Percentiles rank a stretch among this genome's conserved stretches.
phyloP scores from a whole-genome alignment of 2,329 filamentous ascomycete species.

The Ascochyta koolunga region DNA sequence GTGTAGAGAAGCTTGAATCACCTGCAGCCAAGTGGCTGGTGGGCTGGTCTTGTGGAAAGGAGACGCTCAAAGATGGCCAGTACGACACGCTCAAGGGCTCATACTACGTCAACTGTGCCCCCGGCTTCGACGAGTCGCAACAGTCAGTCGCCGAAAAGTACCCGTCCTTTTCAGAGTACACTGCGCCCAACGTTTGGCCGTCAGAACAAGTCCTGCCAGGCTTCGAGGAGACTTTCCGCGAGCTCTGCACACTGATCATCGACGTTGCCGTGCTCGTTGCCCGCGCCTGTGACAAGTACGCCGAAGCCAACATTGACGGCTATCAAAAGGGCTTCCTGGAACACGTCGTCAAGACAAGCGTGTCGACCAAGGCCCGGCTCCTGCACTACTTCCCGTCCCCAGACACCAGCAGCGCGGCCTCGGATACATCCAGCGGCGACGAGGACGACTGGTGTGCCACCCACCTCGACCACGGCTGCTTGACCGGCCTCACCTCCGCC shows the following conservation, averaged over 20 bases:
- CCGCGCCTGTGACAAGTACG: slow-evolving; percentile 86
- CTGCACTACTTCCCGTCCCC: slow-evolving; percentile 84
- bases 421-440: slow-evolving; percentile 40
- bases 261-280: slow-evolving; percentile 89
- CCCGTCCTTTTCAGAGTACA: slow-evolving; percentile 84
- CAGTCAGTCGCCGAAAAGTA: slow-evolving; percentile 55
- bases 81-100: slow-evolving; percentile 83
- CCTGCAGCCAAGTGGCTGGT: slow-evolving; percentile 64
- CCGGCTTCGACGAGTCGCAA: slow-evolving; percentile 65
- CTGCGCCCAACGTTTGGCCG: slow-evolving; percentile 90
- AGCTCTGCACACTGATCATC: slow-evolving; percentile 83
- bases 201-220: slow-evolving; percentile 70
- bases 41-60: slow-evolving; percentile 82
- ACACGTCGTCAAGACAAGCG: slow-evolving; percentile 81
- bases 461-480: slow-evolving; percentile 88
- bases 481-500: slow-evolving; percentile 91
- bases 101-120: slow-evolving; percentile 81
- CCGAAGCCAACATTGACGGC: slow-evolving; percentile 74
- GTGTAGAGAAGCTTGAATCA: slow-evolving; percentile 54
- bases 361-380: slow-evolving; percentile 87
- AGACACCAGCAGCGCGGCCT: slow-evolving; percentile 24
- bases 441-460: slow-evolving; percentile 96
- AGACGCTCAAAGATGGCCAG: slow-evolving; percentile 77
- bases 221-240: slow-evolving; percentile 74
- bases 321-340: slow-evolving; percentile 84